Conservation (phyloP, 2,329 filamentous ascomycete species). For the Diaporthe citriasiana region DNA sequence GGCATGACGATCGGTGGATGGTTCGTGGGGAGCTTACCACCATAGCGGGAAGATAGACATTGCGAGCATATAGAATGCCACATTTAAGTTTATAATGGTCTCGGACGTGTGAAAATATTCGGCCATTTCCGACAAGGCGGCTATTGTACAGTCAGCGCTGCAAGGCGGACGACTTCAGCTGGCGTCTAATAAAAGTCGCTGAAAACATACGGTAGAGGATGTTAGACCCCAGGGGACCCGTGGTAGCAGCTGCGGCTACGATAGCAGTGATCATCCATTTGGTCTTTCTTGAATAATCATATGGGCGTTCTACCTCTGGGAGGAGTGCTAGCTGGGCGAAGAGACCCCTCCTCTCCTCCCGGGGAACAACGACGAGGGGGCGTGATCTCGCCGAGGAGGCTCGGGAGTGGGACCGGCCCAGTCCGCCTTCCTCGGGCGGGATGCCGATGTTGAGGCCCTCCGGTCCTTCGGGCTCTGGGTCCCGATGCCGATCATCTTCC, state of each 20-base stretch:
- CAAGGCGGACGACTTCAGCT: background rate
- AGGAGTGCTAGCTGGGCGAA: conserved; percentile 79
- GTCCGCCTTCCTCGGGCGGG: conserved; percentile 30
- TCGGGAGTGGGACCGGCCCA: conserved; percentile 48
- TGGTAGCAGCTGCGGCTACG: conserved; percentile 81
- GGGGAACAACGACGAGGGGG: conserved; percentile 58
- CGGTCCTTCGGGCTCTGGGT: conserved; percentile 37
- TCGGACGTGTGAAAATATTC: conserved; percentile 71
- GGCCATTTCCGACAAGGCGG: conserved; percentile 76
- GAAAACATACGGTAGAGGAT: conserved; percentile 81
- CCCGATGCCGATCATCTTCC: conserved; percentile 40
- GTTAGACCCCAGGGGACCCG: conserved; percentile 85
- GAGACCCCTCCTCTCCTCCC: conserved; percentile 74
- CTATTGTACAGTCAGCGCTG: conserved; percentile 56
- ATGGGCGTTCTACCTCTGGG: conserved; percentile 83
- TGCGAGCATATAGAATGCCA: conserved; percentile 85
- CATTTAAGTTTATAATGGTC: conserved; percentile 80
- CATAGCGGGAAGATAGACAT: conserved; percentile 90
- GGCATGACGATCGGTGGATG: background rate
- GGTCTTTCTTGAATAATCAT: conserved; percentile 77
- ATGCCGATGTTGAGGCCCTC: conserved; percentile 39
- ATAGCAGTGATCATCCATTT: conserved; percentile 91
- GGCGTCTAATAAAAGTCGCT: background rate
- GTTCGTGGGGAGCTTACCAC: conserved; percentile 65
- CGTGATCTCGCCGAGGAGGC: conserved; percentile 57